Base-by-base conservation (phyloP, 179 eudicot genomes). In the Beta corolliflora region DNA sequence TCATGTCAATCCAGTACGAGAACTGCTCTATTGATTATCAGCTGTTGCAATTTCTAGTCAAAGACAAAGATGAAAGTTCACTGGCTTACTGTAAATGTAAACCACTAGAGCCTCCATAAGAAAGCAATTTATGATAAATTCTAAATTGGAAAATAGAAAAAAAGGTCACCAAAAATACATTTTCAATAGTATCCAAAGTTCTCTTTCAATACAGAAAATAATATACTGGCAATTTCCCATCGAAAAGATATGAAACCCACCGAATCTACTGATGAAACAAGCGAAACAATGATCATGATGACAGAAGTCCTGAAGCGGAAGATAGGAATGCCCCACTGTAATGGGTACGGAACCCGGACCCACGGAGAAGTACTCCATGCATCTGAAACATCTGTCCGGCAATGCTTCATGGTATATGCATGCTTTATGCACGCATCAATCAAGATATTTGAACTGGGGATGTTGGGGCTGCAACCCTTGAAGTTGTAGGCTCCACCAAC, bases 261-360 rank as follows among this genome's bases (percentile, higher is more conserved):
- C 86, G 99, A 94, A 85, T 94, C 93, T 71, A 94, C 90, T 18
- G 98, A 90, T 50, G 98, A 89, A 82, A 94, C 88, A 50, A 94
- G 84, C 44, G 99, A 91, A 41, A 90, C 92, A n/a, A 91, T 64
- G 74, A 92, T 85, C 98, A 95, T 94, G 72, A 94, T 89, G 70
- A 95, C 67, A 73, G 95, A 90, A 77, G 99, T 95, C 82, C 95
- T 88, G 79, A 91, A 83, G 74, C 87, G 98, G 84, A 94, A 94
- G 77, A 92, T 82, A 77, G 99, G 99, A 69, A 91, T 82, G 52
- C 99, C 99, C 99, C 99, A 95, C 76, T 95, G 99, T 65, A 95
- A 78, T 45, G 99, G 99, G 86, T 95, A 95, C 5, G 99, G 99
- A 69, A 95, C 78, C 76, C 94, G 81, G 80, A 94, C 85, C 99